Percentiles rank a stretch among this genome's conserved stretches.
Evolutionary conservation across 176 grass and related monocot species (phyloP).

Genomic region (Alloteropsis semialata): DNA sequence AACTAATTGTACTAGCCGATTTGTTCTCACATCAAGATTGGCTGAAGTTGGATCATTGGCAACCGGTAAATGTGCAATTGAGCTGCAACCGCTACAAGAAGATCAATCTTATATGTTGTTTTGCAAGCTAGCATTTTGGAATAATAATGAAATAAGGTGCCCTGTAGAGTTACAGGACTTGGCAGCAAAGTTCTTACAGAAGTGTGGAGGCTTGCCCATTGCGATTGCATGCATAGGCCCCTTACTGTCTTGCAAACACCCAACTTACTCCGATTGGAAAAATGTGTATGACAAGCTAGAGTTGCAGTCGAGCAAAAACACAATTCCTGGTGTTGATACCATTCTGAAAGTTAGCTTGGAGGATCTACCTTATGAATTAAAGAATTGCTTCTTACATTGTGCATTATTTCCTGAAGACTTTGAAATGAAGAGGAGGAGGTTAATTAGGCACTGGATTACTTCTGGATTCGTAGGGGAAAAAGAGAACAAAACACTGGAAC

Average conservation of each 20-base stretch:
- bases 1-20: not conserved
- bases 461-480: slow-evolving; percentile 26
- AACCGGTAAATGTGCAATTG: not conserved
- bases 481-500: slow-evolving; percentile 24
- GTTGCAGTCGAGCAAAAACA: not conserved
- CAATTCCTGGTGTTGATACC: not conserved
- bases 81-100: not conserved
- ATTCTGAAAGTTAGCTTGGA: slow-evolving; percentile 4
- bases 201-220: slow-evolving; percentile 21
- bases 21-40: slow-evolving; percentile 18
- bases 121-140: not conserved
- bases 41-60: not conserved
- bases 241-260: not conserved
- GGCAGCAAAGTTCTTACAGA: not conserved
- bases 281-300: not conserved
- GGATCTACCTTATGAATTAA: not conserved
- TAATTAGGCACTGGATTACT: not conserved
- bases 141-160: not conserved
- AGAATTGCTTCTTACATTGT: slow-evolving; percentile 15
- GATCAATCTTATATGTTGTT: not conserved
- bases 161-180: not conserved
- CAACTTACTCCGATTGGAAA: not conserved
- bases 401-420: not conserved
- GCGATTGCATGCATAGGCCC: slow-evolving; percentile 15
- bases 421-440: not conserved